Percentiles rank a stretch among this genome's conserved stretches.
These are phyloP conservation scores for Syzygium syzygioides DNA, from an alignment of 441 rosid species.

Conservation along the genomic window DNA sequence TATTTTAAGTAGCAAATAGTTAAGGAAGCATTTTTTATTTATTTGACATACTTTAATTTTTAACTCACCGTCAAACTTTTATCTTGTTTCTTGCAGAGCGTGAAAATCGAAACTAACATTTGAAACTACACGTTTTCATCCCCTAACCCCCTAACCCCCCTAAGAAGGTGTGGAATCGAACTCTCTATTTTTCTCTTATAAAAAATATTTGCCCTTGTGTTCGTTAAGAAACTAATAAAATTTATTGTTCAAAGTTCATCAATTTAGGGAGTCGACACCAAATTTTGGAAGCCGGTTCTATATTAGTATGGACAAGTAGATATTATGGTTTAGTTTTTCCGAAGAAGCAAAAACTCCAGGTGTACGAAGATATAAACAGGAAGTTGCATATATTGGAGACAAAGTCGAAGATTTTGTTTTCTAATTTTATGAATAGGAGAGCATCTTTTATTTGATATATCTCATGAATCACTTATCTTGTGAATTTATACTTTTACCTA, in stretches of 20 bases:
- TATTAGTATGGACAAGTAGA: not conserved
- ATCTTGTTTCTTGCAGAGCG: fast-evolving
- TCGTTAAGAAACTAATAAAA: fast-evolving
- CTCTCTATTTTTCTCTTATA: not conserved
- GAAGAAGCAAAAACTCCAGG: not conserved
- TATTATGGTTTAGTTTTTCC: not conserved
- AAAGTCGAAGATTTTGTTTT: fast-evolving
- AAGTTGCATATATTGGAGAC: not conserved
- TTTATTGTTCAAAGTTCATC: not conserved
- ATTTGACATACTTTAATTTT: no score
- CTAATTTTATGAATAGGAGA: fast-evolving
- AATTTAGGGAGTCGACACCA: fast-evolving
- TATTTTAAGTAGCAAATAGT: not conserved
- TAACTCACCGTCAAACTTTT: fast-evolving
- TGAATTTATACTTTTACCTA: not conserved
- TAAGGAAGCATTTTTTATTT: not conserved
- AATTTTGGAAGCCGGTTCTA: not conserved
- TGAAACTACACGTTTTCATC: no score
- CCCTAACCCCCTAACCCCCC: no score
- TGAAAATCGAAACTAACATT: no score
- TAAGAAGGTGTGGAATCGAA: no score
- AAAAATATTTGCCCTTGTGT: fast-evolving
- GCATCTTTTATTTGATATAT: fast-evolving
- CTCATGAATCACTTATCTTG: not conserved
- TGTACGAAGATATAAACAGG: fast-evolving